Evolutionary conservation across 352 stramenopile species (phyloP).

Genomic region (Phytophthora rubi): DNA sequence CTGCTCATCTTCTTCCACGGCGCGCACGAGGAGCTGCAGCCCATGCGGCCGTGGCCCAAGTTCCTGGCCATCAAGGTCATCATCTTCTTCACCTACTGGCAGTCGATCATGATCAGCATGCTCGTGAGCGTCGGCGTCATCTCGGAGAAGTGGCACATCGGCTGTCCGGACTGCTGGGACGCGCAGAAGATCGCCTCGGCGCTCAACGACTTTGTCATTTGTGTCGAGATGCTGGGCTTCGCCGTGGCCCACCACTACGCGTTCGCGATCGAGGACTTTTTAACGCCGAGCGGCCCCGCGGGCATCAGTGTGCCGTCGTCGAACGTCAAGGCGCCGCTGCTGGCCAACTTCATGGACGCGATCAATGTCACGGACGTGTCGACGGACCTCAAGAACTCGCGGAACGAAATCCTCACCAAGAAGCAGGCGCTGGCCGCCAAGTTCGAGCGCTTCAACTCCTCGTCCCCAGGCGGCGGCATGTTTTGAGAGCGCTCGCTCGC

Average conservation of each 20-base stretch:
- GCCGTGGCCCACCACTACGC: constrained; percentile 93
- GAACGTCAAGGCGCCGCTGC: constrained; percentile 84
- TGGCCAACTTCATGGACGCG: constrained; percentile 90
- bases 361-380: constrained; percentile 91
- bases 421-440: constrained; percentile 87
- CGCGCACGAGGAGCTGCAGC: constrained; percentile 89
- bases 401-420: constrained; percentile 89
- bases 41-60: constrained; percentile 92
- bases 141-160: constrained; percentile 84
- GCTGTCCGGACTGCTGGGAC: constrained; percentile 84
- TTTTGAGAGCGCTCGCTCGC: constrained; percentile 40
- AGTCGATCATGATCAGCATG: constrained; percentile 91
- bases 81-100: constrained; percentile 97
- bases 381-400: constrained; percentile 85
- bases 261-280: constrained; percentile 93
- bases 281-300: constrained; percentile 41
- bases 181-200: constrained; percentile 88
- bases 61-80: constrained; percentile 95
- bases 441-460: constrained; percentile 82
- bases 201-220: constrained; percentile 95
- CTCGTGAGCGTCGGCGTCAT: constrained; percentile 90
- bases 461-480: constrained; percentile 56
- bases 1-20: constrained; percentile 94
- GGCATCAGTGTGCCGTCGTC: constrained; percentile 57
- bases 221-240: constrained; percentile 95